A percentile compares a stretch with the other conserved stretches of the same genome.
Evolutionary conservation across 352 stramenopile species (phyloP).

Genomic region (Globisporangium acanthophoron): DNA sequence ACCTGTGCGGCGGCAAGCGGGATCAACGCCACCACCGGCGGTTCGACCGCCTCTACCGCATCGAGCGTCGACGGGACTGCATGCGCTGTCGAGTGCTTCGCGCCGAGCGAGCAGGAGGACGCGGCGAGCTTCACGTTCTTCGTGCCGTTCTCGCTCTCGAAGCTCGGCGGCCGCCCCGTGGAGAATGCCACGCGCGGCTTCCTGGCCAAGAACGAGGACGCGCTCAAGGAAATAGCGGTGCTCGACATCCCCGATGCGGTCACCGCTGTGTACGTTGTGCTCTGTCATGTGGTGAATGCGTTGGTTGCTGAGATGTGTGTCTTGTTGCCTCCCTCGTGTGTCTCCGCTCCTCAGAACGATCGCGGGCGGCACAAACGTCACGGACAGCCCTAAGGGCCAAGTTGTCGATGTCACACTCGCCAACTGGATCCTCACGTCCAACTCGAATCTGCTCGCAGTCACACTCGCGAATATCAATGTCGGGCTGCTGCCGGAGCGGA

Average conservation of each 20-base stretch:
- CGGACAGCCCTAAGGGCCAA: slow-evolving; percentile 7
- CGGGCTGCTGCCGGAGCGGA: slow-evolving; percentile 6
- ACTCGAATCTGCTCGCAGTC: slow-evolving; percentile 7
- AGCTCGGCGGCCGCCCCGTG: not conserved
- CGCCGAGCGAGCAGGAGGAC: not conserved
- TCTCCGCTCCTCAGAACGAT: not conserved
- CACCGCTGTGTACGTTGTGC: slow-evolving; percentile 5
- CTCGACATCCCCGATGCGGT: slow-evolving; percentile 5
- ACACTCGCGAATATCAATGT: slow-evolving; percentile 14
- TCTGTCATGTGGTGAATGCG: not conserved
- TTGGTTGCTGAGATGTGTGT: too few relatives aligned
- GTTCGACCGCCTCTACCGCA: not conserved
- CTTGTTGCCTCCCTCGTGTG: too few relatives aligned
- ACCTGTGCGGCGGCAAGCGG: not conserved
- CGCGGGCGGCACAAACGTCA: slow-evolving; percentile 10
- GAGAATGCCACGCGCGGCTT: slow-evolving; percentile 9
- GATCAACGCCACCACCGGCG: not conserved
- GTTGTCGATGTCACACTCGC: slow-evolving; percentile 6
- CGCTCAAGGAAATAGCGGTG: slow-evolving; percentile 6
- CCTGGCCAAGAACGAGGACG: slow-evolving; percentile 14
- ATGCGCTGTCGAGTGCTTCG: slow-evolving; percentile 14
- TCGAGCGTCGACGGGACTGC: not conserved
- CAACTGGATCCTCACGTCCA: slow-evolving; percentile 10
- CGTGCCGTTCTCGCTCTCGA: slow-evolving; percentile 11
- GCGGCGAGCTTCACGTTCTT: slow-evolving; percentile 10